Base-by-base conservation (phyloP, 768 basidiomycete genomes). In the Agrocybe praecox region DNA sequence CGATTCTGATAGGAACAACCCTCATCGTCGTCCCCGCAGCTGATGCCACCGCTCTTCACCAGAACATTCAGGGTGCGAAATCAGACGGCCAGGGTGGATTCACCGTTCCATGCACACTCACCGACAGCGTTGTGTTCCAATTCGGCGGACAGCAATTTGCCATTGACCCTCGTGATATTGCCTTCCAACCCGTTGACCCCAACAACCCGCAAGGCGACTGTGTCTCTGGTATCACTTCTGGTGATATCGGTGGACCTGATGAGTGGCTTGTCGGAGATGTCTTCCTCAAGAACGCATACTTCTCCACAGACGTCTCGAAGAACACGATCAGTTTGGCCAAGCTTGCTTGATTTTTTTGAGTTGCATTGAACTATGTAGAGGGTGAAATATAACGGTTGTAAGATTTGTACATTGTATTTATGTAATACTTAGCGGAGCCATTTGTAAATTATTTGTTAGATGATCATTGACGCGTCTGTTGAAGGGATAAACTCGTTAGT, bases 271-370 rank as follows among this genome's bases (percentile, higher is more conserved):
- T 58, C 43, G 59, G 59, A n/a, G 90, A 88, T 61, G 85, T 86
- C 22, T 90, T 90, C 77, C 73, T 90, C 65, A 90, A 90, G 80
- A 91, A 89, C 63, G 88, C 79, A 0, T 89, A 89, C 67, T 86
- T 87, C 68, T 87, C 87, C 6, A 86, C 82, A 11, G 75, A 91
- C 60, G 81, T 83, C 14, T 68, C 58, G 11, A 78, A 79, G 62
- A 87, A 89, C 67, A 73, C 78, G 40, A 74, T 90, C 29, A 83
- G 79, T 22, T 77, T 90, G 57, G 87, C 87, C 19, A 60, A 59
- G 47, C 62, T 62, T 48, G 58, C 50, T 53, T 62, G 52, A 55
- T 42, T 15, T 44, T 11, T 14, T 23, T 26, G 23, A 10, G 2
- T 53, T 45, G 26, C 1, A 44, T 52, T 32, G 15, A 11, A 22